These are phyloP conservation scores for Macrolepiota dolichaula DNA, from an alignment of 768 basidiomycete species.

Conservation along the genomic window DNA sequence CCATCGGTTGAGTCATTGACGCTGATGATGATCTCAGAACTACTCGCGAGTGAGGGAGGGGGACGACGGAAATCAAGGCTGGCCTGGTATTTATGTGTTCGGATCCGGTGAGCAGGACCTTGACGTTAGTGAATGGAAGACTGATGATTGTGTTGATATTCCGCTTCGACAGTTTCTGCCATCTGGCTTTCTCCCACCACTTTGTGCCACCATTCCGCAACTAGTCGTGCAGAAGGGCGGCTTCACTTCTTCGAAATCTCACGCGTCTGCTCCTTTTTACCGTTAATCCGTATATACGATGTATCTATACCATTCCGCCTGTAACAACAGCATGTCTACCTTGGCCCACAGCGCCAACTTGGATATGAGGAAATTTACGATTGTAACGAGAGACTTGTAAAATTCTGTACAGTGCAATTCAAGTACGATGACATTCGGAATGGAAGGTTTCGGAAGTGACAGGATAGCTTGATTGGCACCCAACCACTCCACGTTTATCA, in stretches of 20 bases:
- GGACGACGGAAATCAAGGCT: neutral
- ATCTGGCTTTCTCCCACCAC: neutral
- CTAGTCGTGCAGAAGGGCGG: neutral
- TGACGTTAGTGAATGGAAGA: neutral
- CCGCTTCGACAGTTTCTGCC: neutral
- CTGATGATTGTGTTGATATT: neutral
- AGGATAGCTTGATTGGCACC: neutral
- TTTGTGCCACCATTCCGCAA: neutral
- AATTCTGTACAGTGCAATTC: neutral
- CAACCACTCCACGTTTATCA: too few relatives aligned
- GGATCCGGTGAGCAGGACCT: neutral
- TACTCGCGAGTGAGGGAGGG: slow-evolving; percentile 1
- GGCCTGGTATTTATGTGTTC: neutral
- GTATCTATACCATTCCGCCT: neutral
- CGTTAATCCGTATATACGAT: neutral
- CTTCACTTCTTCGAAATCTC: neutral
- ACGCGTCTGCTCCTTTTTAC: neutral
- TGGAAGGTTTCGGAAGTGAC: neutral
- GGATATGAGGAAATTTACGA: neutral
- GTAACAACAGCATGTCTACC: neutral
- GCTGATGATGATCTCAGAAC: neutral
- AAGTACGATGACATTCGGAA: neutral
- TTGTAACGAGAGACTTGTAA: neutral
- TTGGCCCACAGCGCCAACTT: neutral
- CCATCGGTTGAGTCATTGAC: neutral